phyloP scores from a whole-genome alignment of 2,329 filamentous ascomycete species.

The Allantophomopsis cytisporea region DNA sequence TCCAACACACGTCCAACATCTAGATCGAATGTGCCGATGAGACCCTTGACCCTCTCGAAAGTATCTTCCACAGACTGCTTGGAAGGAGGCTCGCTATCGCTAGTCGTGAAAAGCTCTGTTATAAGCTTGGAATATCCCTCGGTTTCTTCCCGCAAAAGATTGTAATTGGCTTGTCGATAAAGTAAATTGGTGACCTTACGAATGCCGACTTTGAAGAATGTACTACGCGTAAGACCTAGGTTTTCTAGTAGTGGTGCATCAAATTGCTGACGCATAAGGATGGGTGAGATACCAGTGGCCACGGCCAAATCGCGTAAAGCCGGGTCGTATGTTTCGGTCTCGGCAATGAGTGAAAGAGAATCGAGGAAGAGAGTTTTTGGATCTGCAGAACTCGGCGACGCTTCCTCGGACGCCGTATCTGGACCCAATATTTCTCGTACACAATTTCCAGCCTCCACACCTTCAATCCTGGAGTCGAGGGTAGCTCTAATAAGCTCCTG shows the following conservation, averaged over 20 bases:
- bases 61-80: slow-evolving; percentile 69
- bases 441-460: slow-evolving; percentile 55
- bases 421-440: slow-evolving; percentile 62
- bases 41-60: slow-evolving; percentile 82
- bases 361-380: slow-evolving; percentile 67
- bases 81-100: slow-evolving; percentile 60
- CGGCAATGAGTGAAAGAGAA: slow-evolving; percentile 62
- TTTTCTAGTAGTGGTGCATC: slow-evolving; percentile 64
- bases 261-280: slow-evolving; percentile 68
- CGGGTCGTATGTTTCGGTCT: slow-evolving; percentile 34
- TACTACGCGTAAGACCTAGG: slow-evolving; percentile 71
- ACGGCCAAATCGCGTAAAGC: slow-evolving; percentile 54
- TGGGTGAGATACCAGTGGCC: slow-evolving; percentile 57
- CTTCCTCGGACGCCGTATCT: slow-evolving; percentile 31
- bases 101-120: slow-evolving; percentile 88
- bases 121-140: slow-evolving; percentile 95
- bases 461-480: slow-evolving; percentile 52
- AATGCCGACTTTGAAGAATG: slow-evolving; percentile 71
- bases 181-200: slow-evolving; percentile 85
- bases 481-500: slow-evolving; percentile 75
- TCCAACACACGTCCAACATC: slow-evolving; percentile 92
- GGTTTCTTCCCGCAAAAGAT: slow-evolving; percentile 84
- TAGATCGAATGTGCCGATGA: slow-evolving; percentile 93
- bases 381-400: slow-evolving; percentile 40
- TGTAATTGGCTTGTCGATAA: slow-evolving; percentile 95